Evolutionary conservation across 1,139 yeast species (phyloP).

Genomic region (Scheffersomyces stambukii): DNA sequence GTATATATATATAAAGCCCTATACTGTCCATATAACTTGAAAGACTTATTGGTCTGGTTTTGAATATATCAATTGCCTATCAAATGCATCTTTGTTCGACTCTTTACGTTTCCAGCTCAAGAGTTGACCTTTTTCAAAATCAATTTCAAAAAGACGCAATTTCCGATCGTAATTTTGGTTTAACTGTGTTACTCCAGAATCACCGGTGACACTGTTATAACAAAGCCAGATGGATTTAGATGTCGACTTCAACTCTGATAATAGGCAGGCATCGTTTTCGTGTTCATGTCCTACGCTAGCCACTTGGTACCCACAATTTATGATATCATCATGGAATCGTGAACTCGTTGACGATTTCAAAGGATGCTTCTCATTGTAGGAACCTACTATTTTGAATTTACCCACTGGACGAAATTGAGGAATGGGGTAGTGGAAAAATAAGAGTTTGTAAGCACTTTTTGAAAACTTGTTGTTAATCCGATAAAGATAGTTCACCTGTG

Average conservation of each 20-base stretch:
- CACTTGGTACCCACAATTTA: constrained; percentile 36
- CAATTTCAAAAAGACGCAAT: constrained; percentile 33
- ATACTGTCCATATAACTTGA: no score
- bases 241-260: constrained; percentile 15
- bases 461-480: constrained; percentile 14
- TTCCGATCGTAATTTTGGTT: constrained; percentile 25
- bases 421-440: constrained; percentile 51
- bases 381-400: constrained; percentile 44
- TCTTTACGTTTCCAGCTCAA: constrained; percentile 40
- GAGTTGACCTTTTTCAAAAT: constrained; percentile 21
- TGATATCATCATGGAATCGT: constrained; percentile 33
- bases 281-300: constrained; percentile 55
- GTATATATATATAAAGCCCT: no score
- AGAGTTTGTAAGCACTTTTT: constrained; percentile 21
- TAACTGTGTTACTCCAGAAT: constrained; percentile 28
- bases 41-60: no score
- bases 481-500: constrained; percentile 29
- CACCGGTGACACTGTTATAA: constrained; percentile 38
- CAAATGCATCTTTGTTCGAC: constrained; percentile 23
- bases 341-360: constrained; percentile 31
- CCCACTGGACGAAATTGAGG: constrained; percentile 51
- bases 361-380: constrained; percentile 43
- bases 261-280: constrained; percentile 50
- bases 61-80: constrained; percentile 29
- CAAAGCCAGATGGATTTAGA: constrained; percentile 33